Conservation (phyloP, 1,284 basidiomycete species). For the Ganoderma sinense region DNA sequence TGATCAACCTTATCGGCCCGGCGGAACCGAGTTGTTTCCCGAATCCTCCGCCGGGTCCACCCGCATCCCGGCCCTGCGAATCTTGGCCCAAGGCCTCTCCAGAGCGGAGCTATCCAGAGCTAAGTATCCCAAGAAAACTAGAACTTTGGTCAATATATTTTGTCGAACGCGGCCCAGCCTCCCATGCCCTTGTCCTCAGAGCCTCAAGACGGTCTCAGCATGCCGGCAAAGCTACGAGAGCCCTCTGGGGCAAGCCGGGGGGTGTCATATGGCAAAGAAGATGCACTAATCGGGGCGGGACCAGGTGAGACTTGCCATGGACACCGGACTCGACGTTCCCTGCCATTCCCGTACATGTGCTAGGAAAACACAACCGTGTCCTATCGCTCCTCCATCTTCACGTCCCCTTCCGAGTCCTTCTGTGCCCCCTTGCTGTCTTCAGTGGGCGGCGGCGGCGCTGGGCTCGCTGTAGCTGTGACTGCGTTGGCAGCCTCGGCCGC, state of each 20-base stretch:
- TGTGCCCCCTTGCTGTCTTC: constrained; percentile 15
- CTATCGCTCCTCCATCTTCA: constrained; percentile 56
- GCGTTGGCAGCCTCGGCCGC: constrained; percentile 16
- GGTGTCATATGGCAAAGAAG: not conserved
- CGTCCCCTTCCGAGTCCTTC: constrained; percentile 54
- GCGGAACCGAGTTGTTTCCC: not conserved
- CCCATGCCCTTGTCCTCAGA: not conserved
- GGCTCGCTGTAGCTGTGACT: constrained; percentile 19
- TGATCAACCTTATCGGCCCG: not conserved
- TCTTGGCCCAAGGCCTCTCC: not conserved
- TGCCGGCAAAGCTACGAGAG: not conserved
- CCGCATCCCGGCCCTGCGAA: not conserved
- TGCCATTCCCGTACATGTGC: not conserved
- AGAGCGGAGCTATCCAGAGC: too few relatives aligned
- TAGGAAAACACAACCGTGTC: not conserved
- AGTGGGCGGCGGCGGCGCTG: constrained; percentile 17
- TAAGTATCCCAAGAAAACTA: too few relatives aligned
- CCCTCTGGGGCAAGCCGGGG: not conserved
- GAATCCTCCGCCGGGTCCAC: not conserved
- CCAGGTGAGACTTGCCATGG: not conserved
- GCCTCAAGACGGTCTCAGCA: not conserved
- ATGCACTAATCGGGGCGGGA: not conserved
- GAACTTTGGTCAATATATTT: not conserved
- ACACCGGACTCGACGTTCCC: not conserved
- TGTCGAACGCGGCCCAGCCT: not conserved